Conservation (phyloP, 2,329 filamentous ascomycete genomes). For the Cercospora berteroae region DNA sequence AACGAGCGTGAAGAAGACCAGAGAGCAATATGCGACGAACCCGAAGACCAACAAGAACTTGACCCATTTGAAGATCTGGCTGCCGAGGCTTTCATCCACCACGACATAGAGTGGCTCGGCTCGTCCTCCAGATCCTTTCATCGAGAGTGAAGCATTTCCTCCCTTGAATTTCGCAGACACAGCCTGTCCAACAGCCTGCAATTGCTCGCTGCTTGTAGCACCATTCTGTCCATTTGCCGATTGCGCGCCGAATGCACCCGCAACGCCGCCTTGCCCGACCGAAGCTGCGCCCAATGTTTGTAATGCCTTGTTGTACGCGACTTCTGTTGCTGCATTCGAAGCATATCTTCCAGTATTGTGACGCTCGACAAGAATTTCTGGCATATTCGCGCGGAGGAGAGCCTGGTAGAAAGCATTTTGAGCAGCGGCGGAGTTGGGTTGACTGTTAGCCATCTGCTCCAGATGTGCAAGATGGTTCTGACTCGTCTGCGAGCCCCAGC, state of each 20-base stretch:
- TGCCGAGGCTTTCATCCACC: conserved; percentile 82
- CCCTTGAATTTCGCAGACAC: conserved; percentile 70
- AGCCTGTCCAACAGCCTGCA: conserved; percentile 79
- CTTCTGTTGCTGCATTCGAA: conserved; percentile 72
- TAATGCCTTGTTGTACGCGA: conserved; percentile 75
- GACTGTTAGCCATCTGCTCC: conserved; percentile 90
- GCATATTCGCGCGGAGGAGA: conserved; percentile 87
- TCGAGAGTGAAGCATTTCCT: conserved; percentile 60
- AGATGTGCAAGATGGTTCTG: conserved; percentile 72
- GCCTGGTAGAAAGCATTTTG: conserved; percentile 95
- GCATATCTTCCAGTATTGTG: conserved; percentile 86
- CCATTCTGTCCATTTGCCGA: conserved; percentile 40
- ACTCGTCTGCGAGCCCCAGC: conserved; percentile 41
- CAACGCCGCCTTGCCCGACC: conserved; percentile 29
- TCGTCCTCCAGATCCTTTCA: conserved; percentile 66
- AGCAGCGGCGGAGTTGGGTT: conserved; percentile 78
- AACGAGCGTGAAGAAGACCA: conserved; percentile 76
- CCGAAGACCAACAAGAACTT: conserved; percentile 80
- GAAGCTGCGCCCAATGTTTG: conserved; percentile 56
- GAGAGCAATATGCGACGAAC: conserved; percentile 72
- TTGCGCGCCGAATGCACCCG: conserved; percentile 25
- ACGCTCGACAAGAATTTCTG: conserved; percentile 84
- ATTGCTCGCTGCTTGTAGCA: conserved; percentile 58
- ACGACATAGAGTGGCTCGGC: conserved; percentile 90
- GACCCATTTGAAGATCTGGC: conserved; percentile 82